phyloP scores from a whole-genome alignment of 2,329 filamentous ascomycete genomes.

The Pseudogymnoascus sp. region DNA sequence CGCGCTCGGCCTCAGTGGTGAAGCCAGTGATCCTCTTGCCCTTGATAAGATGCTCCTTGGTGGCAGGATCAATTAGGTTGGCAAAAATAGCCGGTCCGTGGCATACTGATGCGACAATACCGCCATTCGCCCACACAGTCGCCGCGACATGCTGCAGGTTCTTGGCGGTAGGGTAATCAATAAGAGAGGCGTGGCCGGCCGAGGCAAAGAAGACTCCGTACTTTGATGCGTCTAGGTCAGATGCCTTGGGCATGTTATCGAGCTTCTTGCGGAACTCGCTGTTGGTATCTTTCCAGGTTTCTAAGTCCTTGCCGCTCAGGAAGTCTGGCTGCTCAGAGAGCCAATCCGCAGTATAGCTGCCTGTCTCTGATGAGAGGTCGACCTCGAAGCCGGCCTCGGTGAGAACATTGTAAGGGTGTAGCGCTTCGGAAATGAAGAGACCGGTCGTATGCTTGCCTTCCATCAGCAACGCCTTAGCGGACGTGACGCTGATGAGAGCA shows the following conservation, averaged over 20 bases:
- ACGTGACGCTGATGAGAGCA: conserved; percentile 38
- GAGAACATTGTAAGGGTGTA: conserved; percentile 42
- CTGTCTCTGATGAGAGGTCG: conserved; percentile 40
- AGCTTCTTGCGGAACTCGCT: conserved; percentile 40
- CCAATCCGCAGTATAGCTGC: conserved; percentile 38
- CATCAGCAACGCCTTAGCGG: conserved; percentile 35
- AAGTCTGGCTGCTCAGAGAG: conserved; percentile 37
- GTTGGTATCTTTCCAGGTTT: conserved; percentile 33
- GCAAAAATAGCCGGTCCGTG: conserved; percentile 35
- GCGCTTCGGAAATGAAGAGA: conserved; percentile 41
- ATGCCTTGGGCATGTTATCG: conserved; percentile 35
- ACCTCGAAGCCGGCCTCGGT: conserved; percentile 39
- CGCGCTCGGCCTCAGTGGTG: conserved; percentile 32
- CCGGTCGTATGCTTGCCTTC: conserved; percentile 35
- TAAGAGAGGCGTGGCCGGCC: conserved; percentile 38
- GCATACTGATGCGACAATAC: conserved; percentile 37
- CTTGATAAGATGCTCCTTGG: conserved; percentile 31
- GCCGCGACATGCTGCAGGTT: conserved; percentile 35
- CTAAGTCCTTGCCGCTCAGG: conserved; percentile 33
- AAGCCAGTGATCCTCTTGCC: conserved; percentile 35
- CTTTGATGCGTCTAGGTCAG: conserved; percentile 27
- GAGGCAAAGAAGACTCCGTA: conserved; percentile 37
- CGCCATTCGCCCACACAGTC: conserved; percentile 34
- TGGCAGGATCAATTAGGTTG: conserved; percentile 28
- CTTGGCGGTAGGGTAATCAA: conserved; percentile 39